phyloP scores from a whole-genome alignment of 169 alveolate species.

The Plasmodium blacklocki region DNA sequence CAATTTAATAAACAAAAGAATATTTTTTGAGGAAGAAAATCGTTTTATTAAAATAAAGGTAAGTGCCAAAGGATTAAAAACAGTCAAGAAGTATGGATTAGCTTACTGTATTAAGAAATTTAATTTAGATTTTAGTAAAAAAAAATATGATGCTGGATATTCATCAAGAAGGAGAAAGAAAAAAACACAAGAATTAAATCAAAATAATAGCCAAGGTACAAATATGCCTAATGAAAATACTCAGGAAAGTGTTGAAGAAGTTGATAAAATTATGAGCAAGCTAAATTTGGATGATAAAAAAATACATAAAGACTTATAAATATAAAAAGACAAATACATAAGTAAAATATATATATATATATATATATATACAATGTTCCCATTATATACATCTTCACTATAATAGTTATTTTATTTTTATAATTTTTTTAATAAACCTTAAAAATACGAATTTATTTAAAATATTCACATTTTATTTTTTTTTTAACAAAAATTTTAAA shows the following conservation, averaged over 20 bases:
- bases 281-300: slow-evolving; percentile 15
- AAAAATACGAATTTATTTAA: too few relatives aligned
- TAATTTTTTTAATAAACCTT: too few relatives aligned
- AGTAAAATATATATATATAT: not conserved
- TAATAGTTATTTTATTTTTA: too few relatives aligned
- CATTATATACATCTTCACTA: too few relatives aligned
- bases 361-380: too few relatives aligned
- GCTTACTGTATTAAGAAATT: slow-evolving; percentile 88
- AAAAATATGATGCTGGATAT: slow-evolving; percentile 87
- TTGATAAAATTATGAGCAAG: slow-evolving; percentile 25
- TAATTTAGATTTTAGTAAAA: slow-evolving; percentile 84
- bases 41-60: slow-evolving; percentile 85
- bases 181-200: slow-evolving; percentile 12
- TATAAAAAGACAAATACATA: not conserved
- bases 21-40: slow-evolving; percentile 86
- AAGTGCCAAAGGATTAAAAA: slow-evolving; percentile 88
- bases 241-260: slow-evolving; percentile 29
- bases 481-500: too few relatives aligned
- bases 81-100: slow-evolving; percentile 88
- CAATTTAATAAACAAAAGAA: slow-evolving; percentile 85
- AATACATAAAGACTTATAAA: not conserved
- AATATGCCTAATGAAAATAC: slow-evolving; percentile 5
- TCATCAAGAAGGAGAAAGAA: slow-evolving; percentile 72
- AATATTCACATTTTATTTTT: too few relatives aligned
- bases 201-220: not conserved